phyloP scores from a whole-genome alignment of 1,284 basidiomycete genomes.

The Pyrrhoderma lamaoense region DNA sequence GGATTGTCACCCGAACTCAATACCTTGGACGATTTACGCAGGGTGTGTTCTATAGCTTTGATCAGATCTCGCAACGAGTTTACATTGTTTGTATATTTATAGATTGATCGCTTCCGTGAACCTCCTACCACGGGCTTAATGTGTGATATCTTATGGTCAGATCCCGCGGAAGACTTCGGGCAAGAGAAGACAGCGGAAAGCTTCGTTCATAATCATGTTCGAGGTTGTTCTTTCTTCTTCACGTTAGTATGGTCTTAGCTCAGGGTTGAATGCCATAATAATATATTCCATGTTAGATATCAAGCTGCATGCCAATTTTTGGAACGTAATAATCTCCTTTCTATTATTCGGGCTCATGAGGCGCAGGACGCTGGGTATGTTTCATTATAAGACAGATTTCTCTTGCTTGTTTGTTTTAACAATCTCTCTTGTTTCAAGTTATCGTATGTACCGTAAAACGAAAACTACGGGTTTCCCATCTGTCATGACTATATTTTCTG shows the following conservation, averaged over 20 bases:
- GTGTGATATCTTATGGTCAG: slow-evolving; percentile 95
- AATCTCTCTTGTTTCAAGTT: slow-evolving; percentile 40
- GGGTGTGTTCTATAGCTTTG: slow-evolving; percentile 37
- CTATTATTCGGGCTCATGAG: slow-evolving; percentile 92
- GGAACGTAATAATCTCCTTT: slow-evolving; percentile 90
- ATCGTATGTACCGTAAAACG: slow-evolving; percentile 96
- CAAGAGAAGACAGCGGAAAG: slow-evolving; percentile 81
- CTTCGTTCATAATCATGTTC: slow-evolving; percentile 89
- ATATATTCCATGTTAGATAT: slow-evolving; percentile 46
- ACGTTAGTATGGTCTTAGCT: slow-evolving; percentile 48
- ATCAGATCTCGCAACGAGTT: neutral
- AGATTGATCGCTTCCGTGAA: slow-evolving; percentile 93
- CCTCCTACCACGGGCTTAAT: slow-evolving; percentile 91
- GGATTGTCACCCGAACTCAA: slow-evolving; percentile 87
- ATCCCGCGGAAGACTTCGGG: slow-evolving; percentile 91
- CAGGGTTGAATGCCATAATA: slow-evolving; percentile 3
- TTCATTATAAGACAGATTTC: neutral
- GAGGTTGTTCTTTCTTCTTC: slow-evolving; percentile 96
- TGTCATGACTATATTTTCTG: slow-evolving; percentile 95
- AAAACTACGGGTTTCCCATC: slow-evolving; percentile 90
- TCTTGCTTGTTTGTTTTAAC: neutral
- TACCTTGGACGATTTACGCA: slow-evolving; percentile 84
- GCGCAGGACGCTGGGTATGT: slow-evolving; percentile 88
- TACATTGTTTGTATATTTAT: slow-evolving; percentile 9
- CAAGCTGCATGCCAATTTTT: slow-evolving; percentile 91